Evolutionary conservation across 2,329 filamentous ascomycete genomes (phyloP).

Genomic region (Scytalidium lignicola): DNA sequence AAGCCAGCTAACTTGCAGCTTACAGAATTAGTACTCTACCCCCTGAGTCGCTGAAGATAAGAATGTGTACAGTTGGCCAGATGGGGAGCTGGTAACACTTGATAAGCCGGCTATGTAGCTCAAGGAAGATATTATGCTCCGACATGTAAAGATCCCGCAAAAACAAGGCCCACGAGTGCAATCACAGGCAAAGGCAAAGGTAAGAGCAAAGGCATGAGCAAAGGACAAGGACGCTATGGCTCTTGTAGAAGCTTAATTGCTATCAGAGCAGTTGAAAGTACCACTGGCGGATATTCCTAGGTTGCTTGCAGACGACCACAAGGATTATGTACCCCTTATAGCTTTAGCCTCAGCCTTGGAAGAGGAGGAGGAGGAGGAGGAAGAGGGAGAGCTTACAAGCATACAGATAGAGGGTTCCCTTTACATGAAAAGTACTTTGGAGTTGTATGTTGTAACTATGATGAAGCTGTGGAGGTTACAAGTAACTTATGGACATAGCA

Average conservation of each 20-base stretch:
- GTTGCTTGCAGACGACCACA: slow-evolving; percentile 2
- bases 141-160: background rate
- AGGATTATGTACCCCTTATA: slow-evolving; percentile 1
- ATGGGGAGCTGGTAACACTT: slow-evolving; percentile 2
- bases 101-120: slow-evolving; percentile 1
- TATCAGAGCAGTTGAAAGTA: background rate
- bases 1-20: background rate
- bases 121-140: slow-evolving; percentile 1
- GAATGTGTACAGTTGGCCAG: slow-evolving; percentile 1
- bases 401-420: background rate
- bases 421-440: background rate
- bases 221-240: background rate
- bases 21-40: background rate
- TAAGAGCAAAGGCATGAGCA: too few species aligned
- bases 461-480: slow-evolving; percentile 1
- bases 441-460: slow-evolving; percentile 3
- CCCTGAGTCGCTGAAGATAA: background rate
- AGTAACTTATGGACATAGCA: background rate
- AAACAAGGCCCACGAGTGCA: background rate
- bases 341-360: background rate
- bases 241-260: background rate
- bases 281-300: background rate
- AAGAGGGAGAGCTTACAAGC: background rate
- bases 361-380: too few species aligned
- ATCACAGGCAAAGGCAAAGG: too few species aligned